A percentile compares a stretch with the other conserved stretches of the same genome.
These are phyloP conservation scores for Exophiala bonariae DNA, from an alignment of 2,329 filamentous ascomycete genomes.

Conservation along the genomic window DNA sequence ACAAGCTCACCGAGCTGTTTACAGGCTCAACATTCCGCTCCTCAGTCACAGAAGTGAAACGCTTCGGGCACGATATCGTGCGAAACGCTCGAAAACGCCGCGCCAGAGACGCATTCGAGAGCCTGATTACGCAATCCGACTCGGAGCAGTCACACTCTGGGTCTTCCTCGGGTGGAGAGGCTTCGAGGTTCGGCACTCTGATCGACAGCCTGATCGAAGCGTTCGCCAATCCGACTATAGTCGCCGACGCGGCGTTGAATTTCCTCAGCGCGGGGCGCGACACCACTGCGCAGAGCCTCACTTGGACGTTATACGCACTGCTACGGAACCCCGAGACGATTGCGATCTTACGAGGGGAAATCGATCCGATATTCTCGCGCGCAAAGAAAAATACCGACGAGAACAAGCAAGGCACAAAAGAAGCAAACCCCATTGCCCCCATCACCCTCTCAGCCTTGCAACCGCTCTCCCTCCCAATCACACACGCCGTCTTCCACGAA, in stretches of 20 bases:
- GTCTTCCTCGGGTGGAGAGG: neutral
- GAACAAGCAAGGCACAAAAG: slow-evolving; percentile 15
- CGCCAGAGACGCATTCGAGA: slow-evolving; percentile 21
- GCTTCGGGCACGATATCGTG: slow-evolving; percentile 60
- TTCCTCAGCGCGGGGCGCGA: slow-evolving; percentile 66
- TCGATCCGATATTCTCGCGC: slow-evolving; percentile 15
- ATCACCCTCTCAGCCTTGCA: slow-evolving; percentile 38
- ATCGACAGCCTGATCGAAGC: slow-evolving; percentile 62
- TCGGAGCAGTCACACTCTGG: slow-evolving; percentile 4
- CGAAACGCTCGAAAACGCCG: slow-evolving; percentile 49
- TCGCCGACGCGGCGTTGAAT: slow-evolving; percentile 65
- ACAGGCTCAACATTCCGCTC: slow-evolving; percentile 49
- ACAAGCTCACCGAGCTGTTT: slow-evolving; percentile 59
- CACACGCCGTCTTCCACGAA: slow-evolving; percentile 62
- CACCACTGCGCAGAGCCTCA: slow-evolving; percentile 64
- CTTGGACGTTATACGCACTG: slow-evolving; percentile 64
- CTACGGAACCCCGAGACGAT: slow-evolving; percentile 49
- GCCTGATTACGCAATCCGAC: slow-evolving; percentile 18
- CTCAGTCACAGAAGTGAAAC: slow-evolving; percentile 53
- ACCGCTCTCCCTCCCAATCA: slow-evolving; percentile 52
- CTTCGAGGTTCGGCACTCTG: slow-evolving; percentile 50
- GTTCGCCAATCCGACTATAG: slow-evolving; percentile 54
- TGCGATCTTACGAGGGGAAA: slow-evolving; percentile 15
- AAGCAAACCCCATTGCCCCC: slow-evolving; percentile 21
- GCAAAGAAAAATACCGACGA: neutral